phyloP scores from a whole-genome alignment of 2,329 filamentous ascomycete genomes.

The Proliferodiscus dingleyae region DNA sequence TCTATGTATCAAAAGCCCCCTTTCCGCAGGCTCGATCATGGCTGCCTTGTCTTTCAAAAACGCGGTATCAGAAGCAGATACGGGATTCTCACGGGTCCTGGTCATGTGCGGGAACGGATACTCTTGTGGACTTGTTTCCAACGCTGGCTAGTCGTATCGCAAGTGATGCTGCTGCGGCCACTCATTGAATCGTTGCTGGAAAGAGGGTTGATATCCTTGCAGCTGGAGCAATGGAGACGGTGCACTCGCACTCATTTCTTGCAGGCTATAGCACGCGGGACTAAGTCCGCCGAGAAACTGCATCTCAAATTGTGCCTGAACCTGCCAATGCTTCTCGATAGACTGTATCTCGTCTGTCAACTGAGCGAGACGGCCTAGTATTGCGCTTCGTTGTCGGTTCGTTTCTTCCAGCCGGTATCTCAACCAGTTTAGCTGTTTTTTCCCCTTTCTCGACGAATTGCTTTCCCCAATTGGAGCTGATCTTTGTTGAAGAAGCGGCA shows the following conservation, averaged over 20 bases:
- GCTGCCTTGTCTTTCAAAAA: no score
- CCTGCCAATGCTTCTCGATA: constrained; percentile 24
- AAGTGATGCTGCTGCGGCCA: not conserved
- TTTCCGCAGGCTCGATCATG: no score
- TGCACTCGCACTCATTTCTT: not conserved
- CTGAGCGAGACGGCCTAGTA: constrained; percentile 44
- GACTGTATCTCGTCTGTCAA: constrained; percentile 45
- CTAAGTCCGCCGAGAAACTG: not conserved
- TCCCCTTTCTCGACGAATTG: constrained; percentile 9
- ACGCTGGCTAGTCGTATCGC: no score
- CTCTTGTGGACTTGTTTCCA: not conserved
- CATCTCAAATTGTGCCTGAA: not conserved
- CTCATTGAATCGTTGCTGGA: not conserved
- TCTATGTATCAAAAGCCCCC: not conserved
- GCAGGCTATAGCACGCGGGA: not conserved
- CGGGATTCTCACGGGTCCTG: not conserved
- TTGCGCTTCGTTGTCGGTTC: constrained; percentile 42
- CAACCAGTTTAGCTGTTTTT: constrained; percentile 40
- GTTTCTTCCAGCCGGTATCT: constrained; percentile 40
- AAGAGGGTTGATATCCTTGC: not conserved
- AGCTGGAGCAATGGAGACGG: constrained; percentile 2
- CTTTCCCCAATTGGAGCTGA: constrained; percentile 10
- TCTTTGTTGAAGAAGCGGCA: constrained; percentile 35
- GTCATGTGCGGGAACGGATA: not conserved
- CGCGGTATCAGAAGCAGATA: not conserved